Base-by-base conservation (phyloP, 805 yeast genomes). In the Wickerhamomyces subpelliculosus region DNA sequence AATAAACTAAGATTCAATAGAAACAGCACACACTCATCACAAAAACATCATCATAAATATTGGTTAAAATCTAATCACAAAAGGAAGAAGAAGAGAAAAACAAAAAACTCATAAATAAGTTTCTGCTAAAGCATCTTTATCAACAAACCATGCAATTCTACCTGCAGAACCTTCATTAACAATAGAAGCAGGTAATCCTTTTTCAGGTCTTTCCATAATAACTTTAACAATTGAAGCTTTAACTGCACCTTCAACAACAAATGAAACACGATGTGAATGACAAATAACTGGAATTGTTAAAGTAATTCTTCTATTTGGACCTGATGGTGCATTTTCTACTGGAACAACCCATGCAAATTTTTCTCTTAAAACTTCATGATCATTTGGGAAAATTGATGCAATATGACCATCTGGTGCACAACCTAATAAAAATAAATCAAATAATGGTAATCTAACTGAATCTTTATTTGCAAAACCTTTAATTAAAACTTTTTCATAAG, bases 361-460 rank as follows among this genome's bases (percentile, higher is more conserved):
- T 60, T 90, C 98, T 55, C 97, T 73, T 47, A 90, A 67, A 39
- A 84, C 82, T 49, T 85, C 93, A 54, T 85, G 93, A 44, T 64
- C 65, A 57, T 83, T 82, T 18, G 98, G 98, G 69, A 90, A 90
- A 39, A 90, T 72, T n/a, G 95, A 87, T 37, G 96, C 96, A 55
- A 87, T 85, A 61, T 90, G 98, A 18, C 98, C 98, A 61, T 90
- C 98, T 3, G 97, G 97, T 1, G 98, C 98, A 69, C 97, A 90
- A 20, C 98, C 98, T 42, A 93, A 70, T 47, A 93, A 67, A 45
- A 93, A 74, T 38, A 93, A 65, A 61, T 93, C 97, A 64, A 93
- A 90, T 77, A 86, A 80, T 42, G 98, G 98, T 44, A 90, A 72
- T 63, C 89, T 88, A 40, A 93, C 98, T 14, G 95, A 82, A 61